Evolutionary conservation across 2,329 filamentous ascomycete genomes (phyloP).

Genomic region (Cladosporium oxysporum): DNA sequence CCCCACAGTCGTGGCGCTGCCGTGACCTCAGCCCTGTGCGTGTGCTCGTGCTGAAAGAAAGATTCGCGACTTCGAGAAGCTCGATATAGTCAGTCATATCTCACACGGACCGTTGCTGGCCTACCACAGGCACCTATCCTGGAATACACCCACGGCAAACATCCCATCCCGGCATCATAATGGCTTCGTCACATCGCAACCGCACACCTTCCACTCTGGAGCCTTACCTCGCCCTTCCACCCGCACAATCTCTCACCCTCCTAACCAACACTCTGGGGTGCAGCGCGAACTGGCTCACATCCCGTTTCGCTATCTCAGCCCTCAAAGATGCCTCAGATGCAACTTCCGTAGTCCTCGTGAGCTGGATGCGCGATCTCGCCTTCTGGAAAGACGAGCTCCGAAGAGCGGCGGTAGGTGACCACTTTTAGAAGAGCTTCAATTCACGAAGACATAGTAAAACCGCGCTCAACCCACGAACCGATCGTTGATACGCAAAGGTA

Average conservation of each 20-base stretch:
- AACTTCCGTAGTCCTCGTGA: slow-evolving; percentile 67
- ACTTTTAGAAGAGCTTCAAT: background rate
- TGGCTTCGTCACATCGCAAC: slow-evolving; percentile 24
- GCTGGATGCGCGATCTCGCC: slow-evolving; percentile 74
- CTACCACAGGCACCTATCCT: background rate
- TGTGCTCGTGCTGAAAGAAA: slow-evolving; percentile 6
- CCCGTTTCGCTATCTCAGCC: slow-evolving; percentile 54
- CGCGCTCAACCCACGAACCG: background rate
- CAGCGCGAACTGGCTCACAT: slow-evolving; percentile 57
- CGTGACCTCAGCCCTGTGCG: background rate
- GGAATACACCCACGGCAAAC: background rate
- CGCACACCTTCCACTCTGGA: slow-evolving; percentile 65
- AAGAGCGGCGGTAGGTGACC: slow-evolving; percentile 28
- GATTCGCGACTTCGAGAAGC: background rate
- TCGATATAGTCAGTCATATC: background rate
- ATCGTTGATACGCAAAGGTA: slow-evolving; percentile 19
- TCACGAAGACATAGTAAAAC: background rate
- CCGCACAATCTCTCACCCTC: slow-evolving; percentile 62
- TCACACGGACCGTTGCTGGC: background rate
- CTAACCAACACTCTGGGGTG: slow-evolving; percentile 64
- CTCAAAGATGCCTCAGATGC: slow-evolving; percentile 37
- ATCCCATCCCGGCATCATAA: background rate
- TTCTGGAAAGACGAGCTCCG: slow-evolving; percentile 73
- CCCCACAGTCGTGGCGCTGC: slow-evolving; percentile 10
- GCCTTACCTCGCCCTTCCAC: slow-evolving; percentile 61